A percentile compares a stretch with the other conserved stretches of the same genome.
Conservation (phyloP, 768 basidiomycete species). For the Mycena crocata region DNA sequence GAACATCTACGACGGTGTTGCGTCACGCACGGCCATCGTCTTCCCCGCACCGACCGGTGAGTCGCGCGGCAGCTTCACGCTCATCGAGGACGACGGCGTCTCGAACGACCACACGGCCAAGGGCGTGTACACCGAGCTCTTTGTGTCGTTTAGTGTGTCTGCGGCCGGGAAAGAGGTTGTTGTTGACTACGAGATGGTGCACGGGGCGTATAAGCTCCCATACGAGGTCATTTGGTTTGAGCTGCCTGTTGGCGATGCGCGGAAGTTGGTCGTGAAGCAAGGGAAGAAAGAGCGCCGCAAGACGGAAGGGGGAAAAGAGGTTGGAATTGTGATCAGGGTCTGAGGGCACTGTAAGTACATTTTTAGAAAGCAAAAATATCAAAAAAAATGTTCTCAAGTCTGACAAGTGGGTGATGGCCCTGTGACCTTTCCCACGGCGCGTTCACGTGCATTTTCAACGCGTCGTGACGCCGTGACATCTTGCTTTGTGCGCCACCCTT, state of each 20-base stretch:
- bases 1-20: constrained; percentile 35
- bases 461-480: too few species aligned
- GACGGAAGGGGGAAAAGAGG: neutral
- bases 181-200: constrained; percentile 28
- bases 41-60: constrained; percentile 28
- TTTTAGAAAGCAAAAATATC: too few species aligned
- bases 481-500: too few species aligned
- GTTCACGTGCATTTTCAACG: too few species aligned
- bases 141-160: constrained; percentile 23
- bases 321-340: constrained; percentile 17
- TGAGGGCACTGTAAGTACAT: too few species aligned
- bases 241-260: constrained; percentile 24
- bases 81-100: constrained; percentile 34
- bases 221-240: constrained; percentile 34
- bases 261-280: constrained; percentile 22
- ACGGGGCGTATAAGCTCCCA: constrained; percentile 25
- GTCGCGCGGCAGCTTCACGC: constrained; percentile 28
- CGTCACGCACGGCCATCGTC: constrained; percentile 27
- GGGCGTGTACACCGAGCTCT: constrained; percentile 29
- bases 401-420: too few species aligned
- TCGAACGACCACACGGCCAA: constrained; percentile 29
- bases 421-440: too few species aligned
- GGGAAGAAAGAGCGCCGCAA: constrained; percentile 22
- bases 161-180: constrained; percentile 17
- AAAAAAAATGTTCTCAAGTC: too few species aligned